These are phyloP conservation scores for Septoria petroselini DNA, from an alignment of 2,329 filamentous ascomycete genomes.

Conservation along the genomic window DNA sequence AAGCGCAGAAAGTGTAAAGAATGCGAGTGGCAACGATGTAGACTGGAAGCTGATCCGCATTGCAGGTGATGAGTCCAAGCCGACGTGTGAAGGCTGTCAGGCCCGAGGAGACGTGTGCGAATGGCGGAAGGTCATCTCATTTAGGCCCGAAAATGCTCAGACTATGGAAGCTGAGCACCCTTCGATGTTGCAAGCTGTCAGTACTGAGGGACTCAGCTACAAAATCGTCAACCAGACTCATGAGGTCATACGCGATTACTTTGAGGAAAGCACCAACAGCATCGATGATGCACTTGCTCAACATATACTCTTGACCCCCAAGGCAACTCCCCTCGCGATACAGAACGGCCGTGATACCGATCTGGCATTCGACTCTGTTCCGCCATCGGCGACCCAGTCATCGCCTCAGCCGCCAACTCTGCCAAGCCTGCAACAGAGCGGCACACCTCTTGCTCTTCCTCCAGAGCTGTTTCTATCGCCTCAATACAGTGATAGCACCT, in stretches of 20 bases:
- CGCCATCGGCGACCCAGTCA: conserved; percentile 1
- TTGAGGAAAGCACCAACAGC: conserved; percentile 27
- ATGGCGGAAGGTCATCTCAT: conserved; percentile 34
- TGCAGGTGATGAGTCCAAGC: conserved; percentile 35
- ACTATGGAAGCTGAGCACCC: conserved; percentile 33
- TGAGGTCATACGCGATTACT: conserved; percentile 34
- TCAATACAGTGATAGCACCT: conserved; percentile 30
- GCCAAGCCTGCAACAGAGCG: conserved; percentile 3
- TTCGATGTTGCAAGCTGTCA: conserved; percentile 32
- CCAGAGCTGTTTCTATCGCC: conserved; percentile 29
- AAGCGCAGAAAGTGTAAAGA: conserved; percentile 36
- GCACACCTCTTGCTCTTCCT: conserved; percentile 18
- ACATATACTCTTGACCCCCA: conserved; percentile 1
- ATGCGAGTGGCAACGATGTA: background rate
- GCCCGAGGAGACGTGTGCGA: conserved; percentile 33
- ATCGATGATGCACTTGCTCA: conserved; percentile 15
- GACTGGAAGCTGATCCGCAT: background rate
- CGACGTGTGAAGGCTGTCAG: conserved; percentile 35
- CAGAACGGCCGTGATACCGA: background rate
- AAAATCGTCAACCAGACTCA: conserved; percentile 36
- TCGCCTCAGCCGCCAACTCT: background rate
- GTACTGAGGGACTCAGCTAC: conserved; percentile 19
- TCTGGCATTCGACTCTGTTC: conserved; percentile 11
- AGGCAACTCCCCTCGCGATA: background rate
- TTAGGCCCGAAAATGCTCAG: conserved; percentile 34